Percentiles rank a stretch among this genome's conserved stretches.
Conservation (phyloP, 805 yeast species). For the Hemisphaericaspora nanyangensis region DNA sequence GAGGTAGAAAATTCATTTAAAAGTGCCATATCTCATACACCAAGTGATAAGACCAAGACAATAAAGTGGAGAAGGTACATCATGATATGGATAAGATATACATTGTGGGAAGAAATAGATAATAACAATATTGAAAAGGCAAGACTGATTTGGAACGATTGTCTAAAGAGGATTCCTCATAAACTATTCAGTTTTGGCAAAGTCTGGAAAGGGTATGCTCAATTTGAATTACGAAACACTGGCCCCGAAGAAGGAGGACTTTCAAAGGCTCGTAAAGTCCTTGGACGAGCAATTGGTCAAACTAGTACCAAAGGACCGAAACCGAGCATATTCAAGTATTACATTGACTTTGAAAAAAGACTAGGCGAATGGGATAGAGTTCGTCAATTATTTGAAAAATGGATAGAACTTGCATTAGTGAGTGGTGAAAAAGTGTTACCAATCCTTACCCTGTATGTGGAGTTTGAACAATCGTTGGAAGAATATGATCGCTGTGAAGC, state of each 20-base stretch:
- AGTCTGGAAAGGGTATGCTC: conserved; percentile 67
- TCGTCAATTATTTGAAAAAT: conserved; percentile 65
- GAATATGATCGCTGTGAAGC: conserved; percentile 69
- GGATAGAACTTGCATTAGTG: conserved; percentile 39
- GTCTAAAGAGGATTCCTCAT: conserved; percentile 55
- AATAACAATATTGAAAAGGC: conserved; percentile 41
- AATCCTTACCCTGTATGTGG: conserved; percentile 63
- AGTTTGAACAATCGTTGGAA: conserved; percentile 61
- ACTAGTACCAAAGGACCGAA: conserved; percentile 44
- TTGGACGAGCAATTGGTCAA: conserved; percentile 71
- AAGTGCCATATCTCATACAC: conserved; percentile 40
- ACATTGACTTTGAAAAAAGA: conserved; percentile 62
- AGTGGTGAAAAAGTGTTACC: conserved; percentile 10
- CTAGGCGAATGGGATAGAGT: conserved; percentile 81
- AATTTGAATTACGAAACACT: conserved; percentile 68
- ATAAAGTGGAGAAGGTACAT: conserved; percentile 66
- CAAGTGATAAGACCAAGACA: conserved; percentile 28
- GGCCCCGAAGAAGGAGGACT: conserved; percentile 21
- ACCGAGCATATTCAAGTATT: conserved; percentile 53
- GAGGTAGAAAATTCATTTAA: conserved; percentile 28
- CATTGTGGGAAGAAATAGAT: conserved; percentile 57
- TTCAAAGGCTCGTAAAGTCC: conserved; percentile 54
- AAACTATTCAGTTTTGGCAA: conserved; percentile 61
- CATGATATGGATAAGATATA: conserved; percentile 64
- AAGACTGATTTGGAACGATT: conserved; percentile 46